Base-by-base conservation (phyloP, 305 asterid species). In the Fraxinus floribunda region DNA sequence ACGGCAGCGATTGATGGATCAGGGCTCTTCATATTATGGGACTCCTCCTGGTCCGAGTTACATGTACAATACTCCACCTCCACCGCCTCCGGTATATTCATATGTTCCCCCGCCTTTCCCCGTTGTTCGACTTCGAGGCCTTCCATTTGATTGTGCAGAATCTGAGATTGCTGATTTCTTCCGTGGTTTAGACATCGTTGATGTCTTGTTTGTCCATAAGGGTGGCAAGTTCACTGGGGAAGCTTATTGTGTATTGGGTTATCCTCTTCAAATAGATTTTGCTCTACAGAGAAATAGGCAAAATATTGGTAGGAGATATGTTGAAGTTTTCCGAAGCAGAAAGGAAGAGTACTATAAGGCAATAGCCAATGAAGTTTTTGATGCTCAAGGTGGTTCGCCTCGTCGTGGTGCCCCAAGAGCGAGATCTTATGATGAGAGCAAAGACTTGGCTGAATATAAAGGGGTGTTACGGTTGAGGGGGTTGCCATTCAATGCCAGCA, bases 91-190 rank as follows among this genome's bases (percentile, higher is more conserved):
- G 7, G 70, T 90, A 24, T 93, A 91, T 89, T 82, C 97, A 71
- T 92, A 91, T 80, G 77, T 83, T 4, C 97, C 98, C 26, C 97
- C 98, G 15, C 95, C 94, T 11, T 94, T 95, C 86, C 98, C 98
- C 36, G 95, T 93, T 76, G 98, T 95, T 71, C 92, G 98, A n/a
- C 97, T 95, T 79, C 94, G 98, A 29, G 98, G 98, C 83, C 98
- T 95, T 18, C 98, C 98, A 16, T 93, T 90, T 81, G 97, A 94
- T 81, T 95, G 98, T 80, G 84, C 97, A 13, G 98, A 93, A 87
- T 86, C 89, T 74, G 97, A 95, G 82, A 87, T 95, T 9, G 90
- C 89, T 7, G 98, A 95, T 22, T 95, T 95, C 91, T 94, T 95
- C 78, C 95, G 85, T 78, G 95, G 93, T 55, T 86, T 94, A 52